phyloP scores from a whole-genome alignment of 2,329 filamentous ascomycete genomes.

The Aureobasidium lini region DNA sequence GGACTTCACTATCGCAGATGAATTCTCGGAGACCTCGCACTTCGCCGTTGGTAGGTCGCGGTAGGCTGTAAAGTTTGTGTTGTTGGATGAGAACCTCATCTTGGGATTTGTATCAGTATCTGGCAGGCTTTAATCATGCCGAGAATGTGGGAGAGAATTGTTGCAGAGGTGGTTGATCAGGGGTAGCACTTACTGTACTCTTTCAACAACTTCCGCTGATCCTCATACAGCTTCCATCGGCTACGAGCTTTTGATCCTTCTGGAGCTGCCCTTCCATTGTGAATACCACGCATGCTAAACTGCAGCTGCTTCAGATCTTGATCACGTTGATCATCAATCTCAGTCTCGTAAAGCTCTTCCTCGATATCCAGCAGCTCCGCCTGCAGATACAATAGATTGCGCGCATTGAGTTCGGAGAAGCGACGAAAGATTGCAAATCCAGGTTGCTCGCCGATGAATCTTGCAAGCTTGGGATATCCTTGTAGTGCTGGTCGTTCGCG shows the following conservation, averaged over 20 bases:
- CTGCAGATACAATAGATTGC: conserved; percentile 23
- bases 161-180: no score
- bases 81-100: conserved; percentile 5
- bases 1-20: background rate
- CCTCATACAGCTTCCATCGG: conserved; percentile 9
- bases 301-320: conserved; percentile 17
- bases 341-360: conserved; percentile 19
- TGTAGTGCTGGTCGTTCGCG: conserved; percentile 15
- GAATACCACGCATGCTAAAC: conserved; percentile 14
- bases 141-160: no score
- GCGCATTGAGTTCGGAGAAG: conserved; percentile 20
- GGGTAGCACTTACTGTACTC: conserved; percentile 15
- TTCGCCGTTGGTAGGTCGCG: background rate
- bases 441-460: conserved; percentile 16
- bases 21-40: conserved; percentile 8
- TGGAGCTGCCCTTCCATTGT: background rate
- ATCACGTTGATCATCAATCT: conserved; percentile 12
- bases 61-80: conserved; percentile 2
- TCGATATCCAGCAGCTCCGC: conserved; percentile 21
- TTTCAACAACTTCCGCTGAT: conserved; percentile 12
- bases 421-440: conserved; percentile 21
- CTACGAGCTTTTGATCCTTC: background rate
- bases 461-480: conserved; percentile 20
- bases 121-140: no score
- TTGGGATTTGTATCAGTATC: background rate